A percentile compares a stretch with the other conserved stretches of the same genome.
These are phyloP conservation scores for Hemileia vastatrix DNA, from an alignment of 1,284 basidiomycete genomes.

Conservation along the genomic window DNA sequence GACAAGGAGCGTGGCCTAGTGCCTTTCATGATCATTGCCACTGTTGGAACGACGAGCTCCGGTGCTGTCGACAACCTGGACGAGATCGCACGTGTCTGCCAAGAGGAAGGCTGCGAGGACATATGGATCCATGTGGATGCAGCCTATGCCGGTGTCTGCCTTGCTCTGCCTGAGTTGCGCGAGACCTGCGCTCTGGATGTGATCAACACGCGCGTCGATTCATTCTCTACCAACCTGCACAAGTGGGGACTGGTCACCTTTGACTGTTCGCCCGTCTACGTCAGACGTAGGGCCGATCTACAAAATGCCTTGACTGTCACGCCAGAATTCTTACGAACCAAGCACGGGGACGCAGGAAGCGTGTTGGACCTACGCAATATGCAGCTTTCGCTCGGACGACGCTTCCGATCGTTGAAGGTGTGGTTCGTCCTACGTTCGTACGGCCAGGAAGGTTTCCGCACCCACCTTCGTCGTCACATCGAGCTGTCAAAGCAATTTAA, in stretches of 20 bases:
- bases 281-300: slow-evolving; percentile 48
- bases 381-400: slow-evolving; percentile 76
- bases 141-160: slow-evolving; percentile 67
- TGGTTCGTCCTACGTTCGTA: slow-evolving; percentile 84
- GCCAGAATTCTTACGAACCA: slow-evolving; percentile 68
- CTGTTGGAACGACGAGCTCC: slow-evolving; percentile 80
- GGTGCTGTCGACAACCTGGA: slow-evolving; percentile 73
- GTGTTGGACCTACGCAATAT: slow-evolving; percentile 92
- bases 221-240: slow-evolving; percentile 81
- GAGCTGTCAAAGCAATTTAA: too few species aligned
- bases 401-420: slow-evolving; percentile 80
- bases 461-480: too few species aligned
- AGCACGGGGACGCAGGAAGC: slow-evolving; percentile 59
- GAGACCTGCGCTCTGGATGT: slow-evolving; percentile 56
- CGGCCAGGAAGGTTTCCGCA: slow-evolving; percentile 69
- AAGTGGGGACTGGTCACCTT: slow-evolving; percentile 51
- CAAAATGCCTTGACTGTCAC: slow-evolving; percentile 79
- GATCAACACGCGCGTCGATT: slow-evolving; percentile 66
- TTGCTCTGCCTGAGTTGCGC: slow-evolving; percentile 69
- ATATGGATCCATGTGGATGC: slow-evolving; percentile 85
- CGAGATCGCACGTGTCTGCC: slow-evolving; percentile 66
- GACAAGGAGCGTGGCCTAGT: slow-evolving; percentile 55
- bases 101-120: slow-evolving; percentile 56
- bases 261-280: slow-evolving; percentile 3
- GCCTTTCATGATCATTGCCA: slow-evolving; percentile 78